Conservation (phyloP, 2,329 filamentous ascomycete genomes). For the Curvularia eragrostidis region DNA sequence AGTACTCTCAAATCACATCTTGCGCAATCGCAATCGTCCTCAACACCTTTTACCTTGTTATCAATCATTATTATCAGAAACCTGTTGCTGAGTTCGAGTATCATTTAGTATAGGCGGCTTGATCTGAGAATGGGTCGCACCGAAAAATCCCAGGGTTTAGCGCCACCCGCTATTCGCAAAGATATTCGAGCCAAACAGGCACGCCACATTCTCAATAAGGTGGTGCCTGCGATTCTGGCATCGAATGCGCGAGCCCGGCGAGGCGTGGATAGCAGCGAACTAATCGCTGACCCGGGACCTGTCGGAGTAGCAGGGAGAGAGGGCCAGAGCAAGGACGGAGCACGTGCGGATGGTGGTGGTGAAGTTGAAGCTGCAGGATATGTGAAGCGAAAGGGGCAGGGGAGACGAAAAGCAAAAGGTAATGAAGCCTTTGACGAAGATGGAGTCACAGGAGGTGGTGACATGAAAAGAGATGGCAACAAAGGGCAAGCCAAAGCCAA, state of each 20-base stretch:
- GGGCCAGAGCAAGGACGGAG: background rate
- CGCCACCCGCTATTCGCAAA: slow-evolving; percentile 48
- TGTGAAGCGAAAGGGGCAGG: slow-evolving; percentile 46
- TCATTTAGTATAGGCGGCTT: background rate
- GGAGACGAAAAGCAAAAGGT: slow-evolving; percentile 37
- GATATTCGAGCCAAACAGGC: slow-evolving; percentile 60
- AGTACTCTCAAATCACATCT: slow-evolving; percentile 15
- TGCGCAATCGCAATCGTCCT: background rate
- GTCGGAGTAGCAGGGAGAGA: slow-evolving; percentile 1
- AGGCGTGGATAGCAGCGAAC: slow-evolving; percentile 61
- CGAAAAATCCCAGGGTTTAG: slow-evolving; percentile 46
- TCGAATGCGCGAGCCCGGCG: slow-evolving; percentile 62
- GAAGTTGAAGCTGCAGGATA: slow-evolving; percentile 26
- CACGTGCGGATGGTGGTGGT: slow-evolving; percentile 5
- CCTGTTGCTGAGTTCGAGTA: background rate
- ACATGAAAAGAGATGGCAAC: slow-evolving; percentile 11
- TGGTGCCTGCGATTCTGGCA: slow-evolving; percentile 63
- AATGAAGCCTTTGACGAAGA: slow-evolving; percentile 9
- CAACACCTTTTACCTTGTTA: background rate
- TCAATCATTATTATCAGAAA: background rate
- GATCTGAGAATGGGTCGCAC: slow-evolving; percentile 45
- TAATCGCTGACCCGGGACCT: slow-evolving; percentile 53
- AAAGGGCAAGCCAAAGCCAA: slow-evolving; percentile 21
- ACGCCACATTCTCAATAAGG: slow-evolving; percentile 64
- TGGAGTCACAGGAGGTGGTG: slow-evolving; percentile 8